Evolutionary conservation across 2,329 filamentous ascomycete genomes (phyloP).

Genomic region (Colletotrichum abscissum): DNA sequence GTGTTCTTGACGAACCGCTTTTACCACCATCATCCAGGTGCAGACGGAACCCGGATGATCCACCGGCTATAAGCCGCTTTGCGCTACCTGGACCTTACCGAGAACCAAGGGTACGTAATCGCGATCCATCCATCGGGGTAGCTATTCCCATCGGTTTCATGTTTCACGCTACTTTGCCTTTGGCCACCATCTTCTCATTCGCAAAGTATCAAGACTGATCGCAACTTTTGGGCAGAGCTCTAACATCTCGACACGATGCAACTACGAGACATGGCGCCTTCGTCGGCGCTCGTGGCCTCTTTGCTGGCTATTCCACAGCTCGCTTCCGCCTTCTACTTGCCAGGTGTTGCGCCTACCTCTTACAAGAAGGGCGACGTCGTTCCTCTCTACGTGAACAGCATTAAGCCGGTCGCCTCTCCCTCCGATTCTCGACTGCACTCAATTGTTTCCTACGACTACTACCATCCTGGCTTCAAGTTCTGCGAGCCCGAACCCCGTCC

Average conservation of each 20-base stretch:
- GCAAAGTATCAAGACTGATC: not conserved
- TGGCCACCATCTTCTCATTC: not conserved
- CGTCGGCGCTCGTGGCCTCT: constrained; percentile 61
- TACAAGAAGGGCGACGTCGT: constrained; percentile 85
- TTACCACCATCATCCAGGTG: not conserved
- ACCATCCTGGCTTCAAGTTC: constrained; percentile 88
- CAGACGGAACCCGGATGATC: constrained; percentile 22
- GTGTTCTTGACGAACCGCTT: not conserved
- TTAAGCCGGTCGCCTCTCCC: constrained; percentile 84
- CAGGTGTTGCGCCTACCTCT: constrained; percentile 92
- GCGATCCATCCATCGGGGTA: constrained; percentile 7
- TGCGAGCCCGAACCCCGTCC: constrained; percentile 83
- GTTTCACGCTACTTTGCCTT: constrained; percentile 3
- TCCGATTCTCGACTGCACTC: constrained; percentile 86
- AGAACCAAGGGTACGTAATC: constrained; percentile 32
- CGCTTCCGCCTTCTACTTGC: constrained; percentile 88
- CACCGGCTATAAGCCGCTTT: constrained; percentile 28
- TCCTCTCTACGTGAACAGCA: constrained; percentile 90
- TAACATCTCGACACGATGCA: constrained; percentile 51
- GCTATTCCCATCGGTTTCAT: constrained; percentile 30
- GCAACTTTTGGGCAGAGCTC: not conserved
- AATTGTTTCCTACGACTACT: constrained; percentile 97
- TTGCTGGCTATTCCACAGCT: constrained; percentile 65
- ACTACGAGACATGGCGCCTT: constrained; percentile 55
- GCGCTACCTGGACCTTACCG: constrained; percentile 11